Evolutionary conservation across 2,329 filamentous ascomycete genomes (phyloP), one percentile per base, ranked within the genome.

Genomic region (Parafenestella ontariensis): DNA sequence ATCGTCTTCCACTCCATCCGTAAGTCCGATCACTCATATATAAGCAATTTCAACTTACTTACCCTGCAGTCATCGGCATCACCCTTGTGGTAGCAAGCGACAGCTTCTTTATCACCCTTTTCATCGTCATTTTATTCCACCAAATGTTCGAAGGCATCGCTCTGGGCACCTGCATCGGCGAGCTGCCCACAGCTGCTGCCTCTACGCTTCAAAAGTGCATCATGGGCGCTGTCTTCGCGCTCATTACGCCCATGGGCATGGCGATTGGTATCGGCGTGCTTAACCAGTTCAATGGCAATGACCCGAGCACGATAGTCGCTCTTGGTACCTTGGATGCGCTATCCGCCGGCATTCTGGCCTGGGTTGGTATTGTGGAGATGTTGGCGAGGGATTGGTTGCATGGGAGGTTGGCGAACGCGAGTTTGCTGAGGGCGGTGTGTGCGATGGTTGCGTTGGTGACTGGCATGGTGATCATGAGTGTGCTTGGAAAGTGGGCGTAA

Each of bases 311-410:
- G 0, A 79, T 92, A 36, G 75, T 92, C 39, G 87, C 89, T 2
- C 85, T 92, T 31, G 90, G 89, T 0, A 91, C 89, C 0, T 79
- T 93, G 1, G 87, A 93, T 71, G 88, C 89, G 5, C 69, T 92
- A 9, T 90, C 86, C 0, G 89, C 90, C 0, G 90, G 90, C 24
- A 90, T 94, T 40, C 79, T 93, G 28, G 78, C 89, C n/a, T 93
- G 90, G 89, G 89, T 92, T 1, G 88, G 89, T 1, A 76, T 92
- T 1, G 89, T 92, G 0, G 89, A 92, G 77, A 92, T 93, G 89
- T 88, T 87, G 85, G 88, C 88, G 2, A 79, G 83, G 36, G 90
- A 93, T 69, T 93, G 90, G 90, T 83, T 89, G 64, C 76, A 74
- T 28, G 76, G 76, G 1, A 58, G 59, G 11, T 73, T 90, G 71